Evolutionary conservation across 163 green algal species (phyloP).

Genomic region (Volvox carteri): DNA sequence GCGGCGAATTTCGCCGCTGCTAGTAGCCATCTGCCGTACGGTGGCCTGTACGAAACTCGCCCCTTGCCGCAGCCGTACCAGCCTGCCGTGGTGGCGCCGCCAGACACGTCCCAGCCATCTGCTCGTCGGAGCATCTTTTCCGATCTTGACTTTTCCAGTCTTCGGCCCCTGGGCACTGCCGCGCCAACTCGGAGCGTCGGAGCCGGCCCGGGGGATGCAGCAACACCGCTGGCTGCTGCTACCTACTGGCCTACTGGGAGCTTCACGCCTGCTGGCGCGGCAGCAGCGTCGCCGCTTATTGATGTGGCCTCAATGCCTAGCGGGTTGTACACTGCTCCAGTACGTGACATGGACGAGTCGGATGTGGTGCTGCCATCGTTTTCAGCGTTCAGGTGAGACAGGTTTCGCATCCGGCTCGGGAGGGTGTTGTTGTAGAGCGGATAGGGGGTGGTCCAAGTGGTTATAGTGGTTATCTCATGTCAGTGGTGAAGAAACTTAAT

Average conservation of each 20-base stretch:
- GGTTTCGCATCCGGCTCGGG: no score
- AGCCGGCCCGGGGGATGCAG: no score
- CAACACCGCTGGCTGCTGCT: background rate
- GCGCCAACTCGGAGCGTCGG: background rate
- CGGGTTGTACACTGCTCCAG: background rate
- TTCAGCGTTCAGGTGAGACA: constrained; percentile 33
- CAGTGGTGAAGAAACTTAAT: no score
- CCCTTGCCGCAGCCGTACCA: background rate
- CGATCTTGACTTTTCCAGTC: constrained; percentile 9
- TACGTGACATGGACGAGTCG: constrained; percentile 23
- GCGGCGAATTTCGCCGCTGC: background rate
- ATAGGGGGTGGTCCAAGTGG: no score
- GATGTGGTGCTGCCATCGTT: constrained; percentile 48
- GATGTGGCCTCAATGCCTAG: background rate
- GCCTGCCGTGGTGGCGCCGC: background rate
- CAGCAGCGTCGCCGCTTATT: background rate
- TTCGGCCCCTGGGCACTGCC: background rate
- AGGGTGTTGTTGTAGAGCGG: no score
- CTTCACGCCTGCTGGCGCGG: background rate
- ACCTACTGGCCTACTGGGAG: background rate
- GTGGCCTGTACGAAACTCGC: background rate
- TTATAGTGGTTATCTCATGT: no score
- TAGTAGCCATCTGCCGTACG: background rate
- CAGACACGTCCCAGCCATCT: background rate
- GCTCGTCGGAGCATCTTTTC: constrained; percentile 39